Evolutionary conservation across 2,329 filamentous ascomycete species (phyloP), one percentile per base, ranked within the genome.

Genomic region (Onygena corvina): DNA sequence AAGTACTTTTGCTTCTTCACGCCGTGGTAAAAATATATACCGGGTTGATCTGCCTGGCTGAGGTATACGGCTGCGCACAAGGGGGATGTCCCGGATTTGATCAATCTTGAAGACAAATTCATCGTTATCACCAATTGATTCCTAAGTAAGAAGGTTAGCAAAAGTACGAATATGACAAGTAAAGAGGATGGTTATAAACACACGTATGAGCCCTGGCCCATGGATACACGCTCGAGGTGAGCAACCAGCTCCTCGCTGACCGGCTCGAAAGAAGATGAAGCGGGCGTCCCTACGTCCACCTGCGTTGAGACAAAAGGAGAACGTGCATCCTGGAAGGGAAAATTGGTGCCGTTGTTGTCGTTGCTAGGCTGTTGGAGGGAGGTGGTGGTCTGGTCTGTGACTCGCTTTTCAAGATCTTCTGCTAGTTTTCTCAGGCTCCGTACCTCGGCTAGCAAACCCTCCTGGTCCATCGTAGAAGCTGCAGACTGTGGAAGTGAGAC

Each of bases 241-340:
- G 34, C 34, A 20, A 38, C 34, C 34, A 38, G 23, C 34, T 38
- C 34, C 34, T 38, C 34, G 34, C 34, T 38, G 16, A 38, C 34
- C 34, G 34, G 16, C 16, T 8, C 14, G n/a, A 4, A 38, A 21
- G 16, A 5, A 38, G 34, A 16, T 11, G 34, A 21, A 14, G n/a
- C 18, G 12, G 34, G 16, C 3, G 8, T 12, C 9, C 29, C 29
- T 31, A 12, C n/a, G n/a, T 31, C 29, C 27, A 29, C 27, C 29
- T 12, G 29, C 29, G n/a, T 8, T 12, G 29, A 31, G 29, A 12
- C 8, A 12, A 31, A 11, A 12, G 9, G 9, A 31, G 29, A 31
- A 38, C 7, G 14, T 38, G 34, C 7, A 8, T 38, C 34, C 14
- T 16, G 34, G 16, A 38, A 21, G 33, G 12, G 4, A 9, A 16